Base-by-base conservation (phyloP, 2,329 filamentous ascomycete genomes). In the Talaromyces rugulosus region DNA sequence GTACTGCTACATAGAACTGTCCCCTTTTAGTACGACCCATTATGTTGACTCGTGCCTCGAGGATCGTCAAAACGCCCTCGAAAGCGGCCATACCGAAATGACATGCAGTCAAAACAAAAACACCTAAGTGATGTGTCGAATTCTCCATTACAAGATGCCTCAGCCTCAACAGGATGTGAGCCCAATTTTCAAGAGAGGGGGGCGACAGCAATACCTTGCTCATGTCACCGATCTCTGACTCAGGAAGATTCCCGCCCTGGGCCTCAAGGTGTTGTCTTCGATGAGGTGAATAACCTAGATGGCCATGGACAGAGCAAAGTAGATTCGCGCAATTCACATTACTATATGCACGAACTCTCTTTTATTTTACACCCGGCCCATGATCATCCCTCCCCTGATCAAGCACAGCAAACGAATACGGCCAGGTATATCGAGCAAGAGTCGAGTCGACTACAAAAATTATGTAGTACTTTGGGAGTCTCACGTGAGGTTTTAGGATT, bases 301-400 rank as follows among this genome's bases (percentile, higher is more conserved):
- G 23, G 23, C 23, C 23, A 23, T 23, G 23, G 23, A 23, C 23
- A 23, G 23, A 23, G 23, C 23, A 23, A 23, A 23, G 23, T 23
- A 23, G 23, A 23, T 23, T 23, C 23, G 23, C 18, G 51, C 23
- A 31, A 27, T 33, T 12, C 30, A n/a, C 47, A 34, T 47, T 47
- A 30, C 57, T 34, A 60, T 60, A 62, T 61, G 11, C 51, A 57
- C 11, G 62, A 65, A 61, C 66, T 70, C 4, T 64, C 64, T 18
- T 71, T 67, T 52, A 68, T 71, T 18, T 59, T 70, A 34, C 68
- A 71, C 54, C 69, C 69, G 14, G 67, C 69, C 7, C 69, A 70
- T 54, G 69, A 69, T 31, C 60, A 36, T 31, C 64, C 59, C 4
- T 61, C 60, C 14, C 62, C 65, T 3, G 60, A 62, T 30, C 53